Base-by-base conservation (phyloP, 2,329 filamentous ascomycete species). In the Gremmenia infestans region DNA sequence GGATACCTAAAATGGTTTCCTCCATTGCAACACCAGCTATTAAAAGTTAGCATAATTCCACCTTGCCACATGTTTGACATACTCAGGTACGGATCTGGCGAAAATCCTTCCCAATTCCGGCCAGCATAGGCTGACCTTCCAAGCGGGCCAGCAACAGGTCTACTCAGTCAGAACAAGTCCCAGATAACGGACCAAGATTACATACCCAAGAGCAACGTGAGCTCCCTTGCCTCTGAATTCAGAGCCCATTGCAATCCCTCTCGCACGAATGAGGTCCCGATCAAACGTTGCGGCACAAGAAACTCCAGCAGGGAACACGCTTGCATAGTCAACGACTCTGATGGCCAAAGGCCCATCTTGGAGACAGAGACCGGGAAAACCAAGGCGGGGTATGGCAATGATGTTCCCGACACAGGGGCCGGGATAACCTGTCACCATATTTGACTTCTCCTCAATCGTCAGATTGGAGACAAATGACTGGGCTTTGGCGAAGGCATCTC, bases 211-310 rank as follows among this genome's bases (percentile, higher is more conserved):
- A 59, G 86, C 80, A 23, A 92, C 78, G 67, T 94, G 87, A 40
- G 90, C 78, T 59, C 89, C 89, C 73, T 93, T 94, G 57, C 73
- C 84, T 55, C 79, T 81, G 66, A 88, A 84, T 67, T 94, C 90
- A 2, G 66, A 67, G 9, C 76, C 78, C 68, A 81, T 72, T 43
- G 71, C 67, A 32, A 71, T 65, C 35, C 76, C 78, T 51, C 78
- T 72, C 40, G 74, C 69, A 49, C 73, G 71, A 68, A 87, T 83
- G 48, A 88, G 76, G 19, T 76, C 77, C 57, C 80, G 80, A 68
- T 88, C 83, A 80, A 83, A 90, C 11, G 87, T 85, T 8, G 85
- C 82, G 35, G 83, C 87, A 37, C 85, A 77, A 50, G 85, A 85
- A 54, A 87, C 76, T 60, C 86, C 86, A 14, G 85, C 81, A 2